phyloP scores from a whole-genome alignment of 2,329 filamentous ascomycete genomes.

The Nigrospora sphaerica region DNA sequence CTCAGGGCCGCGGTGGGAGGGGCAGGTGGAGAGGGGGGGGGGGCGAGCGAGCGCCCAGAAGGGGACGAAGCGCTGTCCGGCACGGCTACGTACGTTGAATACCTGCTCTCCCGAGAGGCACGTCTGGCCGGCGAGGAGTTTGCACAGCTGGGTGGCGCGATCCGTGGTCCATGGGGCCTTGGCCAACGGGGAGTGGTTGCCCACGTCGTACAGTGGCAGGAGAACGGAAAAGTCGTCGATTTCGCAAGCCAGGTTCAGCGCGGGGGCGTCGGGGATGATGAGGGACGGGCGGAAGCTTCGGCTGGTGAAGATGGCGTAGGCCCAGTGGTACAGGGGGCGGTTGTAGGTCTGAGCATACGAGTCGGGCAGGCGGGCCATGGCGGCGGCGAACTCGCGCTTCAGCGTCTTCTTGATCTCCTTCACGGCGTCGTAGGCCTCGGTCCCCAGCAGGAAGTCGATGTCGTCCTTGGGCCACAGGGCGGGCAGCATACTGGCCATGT shows the following conservation, averaged over 20 bases:
- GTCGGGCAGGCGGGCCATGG: constrained; percentile 28
- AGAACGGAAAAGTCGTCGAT: constrained; percentile 60
- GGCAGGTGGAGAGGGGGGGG: too few relatives aligned
- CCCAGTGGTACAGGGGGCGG: constrained; percentile 53
- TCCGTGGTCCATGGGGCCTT: constrained; percentile 47
- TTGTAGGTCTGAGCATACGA: constrained; percentile 28
- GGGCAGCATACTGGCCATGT: constrained; percentile 46
- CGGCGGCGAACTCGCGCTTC: constrained; percentile 37
- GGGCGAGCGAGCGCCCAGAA: too few relatives aligned
- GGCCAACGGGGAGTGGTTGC: constrained; percentile 60
- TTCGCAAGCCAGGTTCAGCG: constrained; percentile 26
- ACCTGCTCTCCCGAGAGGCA: constrained; percentile 48
- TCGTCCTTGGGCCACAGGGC: constrained; percentile 59
- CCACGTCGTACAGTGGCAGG: constrained; percentile 64
- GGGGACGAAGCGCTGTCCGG: too few relatives aligned
- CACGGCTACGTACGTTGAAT: constrained; percentile 13
- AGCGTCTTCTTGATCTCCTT: constrained; percentile 37
- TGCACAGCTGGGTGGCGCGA: constrained; percentile 29
- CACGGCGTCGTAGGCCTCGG: constrained; percentile 21
- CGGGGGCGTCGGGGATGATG: constrained; percentile 35
- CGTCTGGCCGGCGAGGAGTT: constrained; percentile 31
- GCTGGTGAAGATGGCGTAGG: constrained; percentile 57
- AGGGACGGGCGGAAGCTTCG: constrained; percentile 57
- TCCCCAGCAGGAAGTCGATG: constrained; percentile 38
- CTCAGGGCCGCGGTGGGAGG: too few relatives aligned